Evolutionary conservation across 2,329 filamentous ascomycete species (phyloP), one percentile per base, ranked within the genome.

Genomic region (Cladophialophora carrionii): DNA sequence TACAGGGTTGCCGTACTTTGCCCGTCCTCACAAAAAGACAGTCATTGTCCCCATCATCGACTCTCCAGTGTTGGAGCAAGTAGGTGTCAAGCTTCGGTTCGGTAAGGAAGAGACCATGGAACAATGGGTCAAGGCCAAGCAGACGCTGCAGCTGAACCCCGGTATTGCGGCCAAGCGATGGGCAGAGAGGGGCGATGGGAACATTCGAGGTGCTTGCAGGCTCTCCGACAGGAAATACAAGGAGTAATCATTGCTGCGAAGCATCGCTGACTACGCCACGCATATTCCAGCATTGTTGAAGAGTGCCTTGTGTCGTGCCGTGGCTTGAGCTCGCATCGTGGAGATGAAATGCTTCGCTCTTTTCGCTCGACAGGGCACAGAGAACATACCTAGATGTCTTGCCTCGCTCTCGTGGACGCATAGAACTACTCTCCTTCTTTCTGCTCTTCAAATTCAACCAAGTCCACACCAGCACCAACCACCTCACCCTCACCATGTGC

Each of bases 401-500:
- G 22, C 22, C 12, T 4, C 10, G 22, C 22, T 2, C 9, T 24
- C 26, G 20, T 51, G 5, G 48, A 10, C 34, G 24, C n/a, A 43
- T 12, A 9, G 29, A n/a, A 22, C 54, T 57, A 41, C 49, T 43
- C 49, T 22, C 54, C 22, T 24, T 34, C 29, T 17, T 53, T 34
- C 17, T 55, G 69, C 34, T 86, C 87, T 73, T 90, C 88, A 72
- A 92, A 92, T 53, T 90, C 80, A 4, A 92, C 90, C 54, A 92
- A 78, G 6, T 90, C 84, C 3, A 89, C 91, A 6, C 90, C 90
- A 4, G 88, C 88, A 75, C 91, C 91, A 77, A 90, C 92, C 72
- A 91, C 90, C 72, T 92, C 90, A 87, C 90, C 90, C 79, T 88
- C 85, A 73, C 88, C 87, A 74, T 92, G 90, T 46, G 89, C 88